Evolutionary conservation across 1,284 basidiomycete species (phyloP), one percentile per base, ranked within the genome.

Genomic region (Fomitopsis betulina): DNA sequence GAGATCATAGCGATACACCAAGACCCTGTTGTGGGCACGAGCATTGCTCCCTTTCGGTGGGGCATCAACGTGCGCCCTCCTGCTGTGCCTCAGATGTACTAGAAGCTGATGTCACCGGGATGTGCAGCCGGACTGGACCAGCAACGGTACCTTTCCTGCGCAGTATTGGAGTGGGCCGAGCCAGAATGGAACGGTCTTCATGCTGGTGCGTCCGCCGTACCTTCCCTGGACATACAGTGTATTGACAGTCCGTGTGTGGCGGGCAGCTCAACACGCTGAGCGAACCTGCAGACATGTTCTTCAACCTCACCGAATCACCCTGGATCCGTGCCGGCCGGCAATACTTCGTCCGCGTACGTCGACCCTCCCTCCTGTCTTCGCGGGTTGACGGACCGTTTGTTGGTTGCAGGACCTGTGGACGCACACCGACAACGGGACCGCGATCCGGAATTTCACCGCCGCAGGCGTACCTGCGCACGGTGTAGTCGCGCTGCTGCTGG

Each of bases 1-100:
- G 85, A 87, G 67, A 81, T 87, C 53, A 76, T 87, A 32, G 85
- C 81, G 19, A 86, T 87, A 62, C 85, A 86, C 66, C 85, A 87
- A 68, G 85, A 87, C 63, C 75, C 81, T 0, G 80, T 82, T 0
- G 74, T 81, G 38, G 85, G 85, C 3, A 81, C 78, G 19, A 78
- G 78, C 27, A 76, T 87, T 53, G 77, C 82, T 30, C 85, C 85
- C 10, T 87, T 86, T 73, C 72, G 83, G 62, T 87, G 86, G 85
- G 85, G 85, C 10, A 62, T 79, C 32, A 80, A 81, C 65, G 80
- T 81, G 30, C 10, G 74, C 71, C 21, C 15, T 13, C 38, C 27
- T 33, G 2, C 1, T 35, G 50, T 10, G 50, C 6, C 17, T 2
- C 25, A 6, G 8, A 53, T 21, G 21, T 53, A 17, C 52, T 27